These are phyloP conservation scores for Tripidium arundinaceum DNA, from an alignment of 202 grass and related monocot species.

Conservation along the genomic window DNA sequence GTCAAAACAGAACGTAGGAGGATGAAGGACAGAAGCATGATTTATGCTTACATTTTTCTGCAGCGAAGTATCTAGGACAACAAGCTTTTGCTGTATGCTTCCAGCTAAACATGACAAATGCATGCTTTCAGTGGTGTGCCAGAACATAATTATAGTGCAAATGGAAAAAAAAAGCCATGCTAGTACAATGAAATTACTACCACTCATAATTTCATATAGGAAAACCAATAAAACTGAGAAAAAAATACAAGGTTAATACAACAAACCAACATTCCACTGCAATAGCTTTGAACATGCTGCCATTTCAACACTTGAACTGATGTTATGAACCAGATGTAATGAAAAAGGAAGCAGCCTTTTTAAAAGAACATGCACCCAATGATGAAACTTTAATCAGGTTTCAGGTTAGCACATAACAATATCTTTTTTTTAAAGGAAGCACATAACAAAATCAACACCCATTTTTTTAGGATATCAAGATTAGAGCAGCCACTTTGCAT, in stretches of 20 bases:
- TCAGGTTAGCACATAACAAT: background rate
- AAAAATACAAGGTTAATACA: background rate
- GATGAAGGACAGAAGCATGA: conserved; percentile 2
- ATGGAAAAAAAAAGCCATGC: background rate
- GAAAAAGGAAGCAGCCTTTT: background rate
- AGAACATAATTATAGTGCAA: no score
- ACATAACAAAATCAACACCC: no score
- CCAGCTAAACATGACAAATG: no score
- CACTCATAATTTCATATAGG: background rate
- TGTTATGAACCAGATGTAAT: background rate
- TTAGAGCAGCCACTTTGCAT: background rate
- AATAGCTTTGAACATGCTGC: background rate
- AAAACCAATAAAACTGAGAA: background rate
- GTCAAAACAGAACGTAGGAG: background rate
- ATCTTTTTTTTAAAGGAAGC: no score
- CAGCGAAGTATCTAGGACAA: conserved; percentile 49
- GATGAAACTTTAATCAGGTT: background rate
- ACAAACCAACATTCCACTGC: background rate
- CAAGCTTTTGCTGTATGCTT: no score
- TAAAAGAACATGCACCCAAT: background rate
- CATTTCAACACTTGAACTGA: background rate
- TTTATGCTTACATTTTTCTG: conserved; percentile 74
- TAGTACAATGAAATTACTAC: background rate
- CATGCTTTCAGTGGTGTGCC: no score
- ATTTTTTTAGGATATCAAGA: conserved; percentile 5